Percentiles rank a stretch among this genome's conserved stretches.
Evolutionary conservation across 495 filamentous ascomycete genomes (phyloP).

Genomic region (Penicillium bialowiezense): DNA sequence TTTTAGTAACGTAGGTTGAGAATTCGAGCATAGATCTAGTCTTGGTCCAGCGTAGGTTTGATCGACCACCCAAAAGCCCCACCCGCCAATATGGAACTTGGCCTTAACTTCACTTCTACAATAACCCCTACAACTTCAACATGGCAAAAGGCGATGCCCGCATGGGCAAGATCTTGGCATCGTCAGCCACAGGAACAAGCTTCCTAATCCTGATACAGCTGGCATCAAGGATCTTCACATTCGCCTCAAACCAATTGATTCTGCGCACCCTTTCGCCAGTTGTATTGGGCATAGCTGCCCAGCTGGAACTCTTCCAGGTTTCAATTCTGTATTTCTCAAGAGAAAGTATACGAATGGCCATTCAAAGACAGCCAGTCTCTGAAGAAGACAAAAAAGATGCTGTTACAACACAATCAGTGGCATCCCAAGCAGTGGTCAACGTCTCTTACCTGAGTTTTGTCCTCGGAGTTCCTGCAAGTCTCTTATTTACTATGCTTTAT

Average conservation of each 20-base stretch:
- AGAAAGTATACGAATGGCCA: conserved; percentile 79
- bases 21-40: too few species aligned
- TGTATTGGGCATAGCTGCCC: conserved; percentile 77
- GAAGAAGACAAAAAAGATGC: conserved; percentile 15
- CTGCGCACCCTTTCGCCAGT: conserved; percentile 82
- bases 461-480: conserved; percentile 64
- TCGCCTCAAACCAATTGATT: conserved; percentile 84
- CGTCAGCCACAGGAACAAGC: conserved; percentile 68
- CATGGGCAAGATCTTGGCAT: conserved; percentile 25
- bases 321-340: conserved; percentile 87
- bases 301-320: conserved; percentile 86
- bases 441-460: conserved; percentile 74
- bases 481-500: conserved; percentile 64
- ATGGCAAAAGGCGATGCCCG: conserved; percentile 21
- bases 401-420: conserved; percentile 11
- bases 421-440: conserved; percentile 76
- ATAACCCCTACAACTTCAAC: not conserved
- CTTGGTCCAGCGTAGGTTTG: too few species aligned
- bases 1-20: too few species aligned
- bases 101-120: too few species aligned
- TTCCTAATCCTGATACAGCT: conserved; percentile 86
- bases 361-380: conserved; percentile 66
- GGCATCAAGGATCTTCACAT: conserved; percentile 79
- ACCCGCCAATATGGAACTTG: not conserved
- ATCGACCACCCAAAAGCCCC: not conserved